Evolutionary conservation across 441 rosid genomes (phyloP), one percentile per base, ranked within the genome.

Genomic region (Eutrema salsugineum): DNA sequence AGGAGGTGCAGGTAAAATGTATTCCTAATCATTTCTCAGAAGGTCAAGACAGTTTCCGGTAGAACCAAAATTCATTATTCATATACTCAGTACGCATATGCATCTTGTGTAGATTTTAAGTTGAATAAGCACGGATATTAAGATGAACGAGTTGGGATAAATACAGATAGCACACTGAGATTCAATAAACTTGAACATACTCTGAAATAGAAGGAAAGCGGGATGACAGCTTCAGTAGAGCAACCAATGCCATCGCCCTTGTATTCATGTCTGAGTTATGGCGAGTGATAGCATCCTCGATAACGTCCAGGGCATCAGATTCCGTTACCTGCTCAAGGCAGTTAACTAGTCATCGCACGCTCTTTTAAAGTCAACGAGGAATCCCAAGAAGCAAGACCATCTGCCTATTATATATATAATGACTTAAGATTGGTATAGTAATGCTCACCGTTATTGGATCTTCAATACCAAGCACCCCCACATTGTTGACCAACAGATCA

Each of bases 401-500:
- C 16, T 69, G 42, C 57, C 14, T 60, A 63, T 15, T 30, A 32
- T 20, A 55, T n/a, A 68, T 36, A 60, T 5, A 28, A 55, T 39
- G 40, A 61, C 27, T 35, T 15, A 48, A 40, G 42, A 54, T 54
- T 61, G 47, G 38, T 8, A 63, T 4, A 53, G 60, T 36, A 42
- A n/a, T 64, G 79, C 93, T 87, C 79, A 96, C 99, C 51, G 96
- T 93, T 73, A 91, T 64, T 56, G 98, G 94, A 77, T 93, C 97
- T 82, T 96, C 98, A 42, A 82, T 66, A 72, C 86, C 79, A 79
- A 96, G 93, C 93, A 93, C 78, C 76, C 98, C 98, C 28, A 73
- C 82, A 86, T 85, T 90, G 76, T 88, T 90, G 40, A 88, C 93
- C 87, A 96, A 81, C 85, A 96, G 47, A 80, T 96, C 99, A 71